These are phyloP conservation scores for Russula virescens DNA, from an alignment of 768 basidiomycete species.

Conservation along the genomic window DNA sequence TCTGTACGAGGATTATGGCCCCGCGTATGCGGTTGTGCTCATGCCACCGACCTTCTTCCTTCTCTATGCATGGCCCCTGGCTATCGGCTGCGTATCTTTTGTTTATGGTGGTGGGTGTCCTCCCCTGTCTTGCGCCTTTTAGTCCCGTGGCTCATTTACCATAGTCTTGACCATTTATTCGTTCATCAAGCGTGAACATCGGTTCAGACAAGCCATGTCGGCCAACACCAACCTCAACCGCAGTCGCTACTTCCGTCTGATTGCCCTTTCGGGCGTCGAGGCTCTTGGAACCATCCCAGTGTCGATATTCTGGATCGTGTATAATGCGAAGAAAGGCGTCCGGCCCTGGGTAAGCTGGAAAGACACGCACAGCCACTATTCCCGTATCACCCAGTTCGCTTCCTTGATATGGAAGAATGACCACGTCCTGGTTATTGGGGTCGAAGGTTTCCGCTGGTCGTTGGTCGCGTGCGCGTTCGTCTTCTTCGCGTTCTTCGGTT, in stretches of 20 bases:
- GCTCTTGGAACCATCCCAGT: slow-evolving; percentile 33
- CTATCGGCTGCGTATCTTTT: slow-evolving; percentile 32
- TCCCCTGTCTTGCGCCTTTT: neutral
- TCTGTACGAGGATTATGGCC: slow-evolving; percentile 45
- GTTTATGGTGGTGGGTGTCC: slow-evolving; percentile 35
- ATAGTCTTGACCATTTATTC: slow-evolving; percentile 28
- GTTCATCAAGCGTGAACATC: slow-evolving; percentile 26
- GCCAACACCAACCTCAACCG: slow-evolving; percentile 35
- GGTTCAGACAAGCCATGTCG: slow-evolving; percentile 29
- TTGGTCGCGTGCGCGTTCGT: slow-evolving; percentile 32
- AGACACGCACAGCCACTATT: slow-evolving; percentile 47
- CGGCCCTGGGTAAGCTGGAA: too few species aligned
- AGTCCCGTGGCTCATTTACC: neutral
- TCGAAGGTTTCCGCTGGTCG: slow-evolving; percentile 41
- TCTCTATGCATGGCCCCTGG: slow-evolving; percentile 27
- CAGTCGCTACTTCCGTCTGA: slow-evolving; percentile 41
- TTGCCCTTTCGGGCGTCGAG: slow-evolving; percentile 32
- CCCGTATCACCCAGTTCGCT: slow-evolving; percentile 35
- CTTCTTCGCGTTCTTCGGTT: slow-evolving; percentile 57
- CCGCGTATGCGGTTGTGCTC: slow-evolving; percentile 33
- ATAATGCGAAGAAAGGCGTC: slow-evolving; percentile 29
- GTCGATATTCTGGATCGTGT: slow-evolving; percentile 27
- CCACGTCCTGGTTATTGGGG: neutral
- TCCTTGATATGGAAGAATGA: slow-evolving; percentile 35
- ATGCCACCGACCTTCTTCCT: slow-evolving; percentile 32